phyloP scores from a whole-genome alignment of 345 rosid genomes.

The Bruguiera sexangula region DNA sequence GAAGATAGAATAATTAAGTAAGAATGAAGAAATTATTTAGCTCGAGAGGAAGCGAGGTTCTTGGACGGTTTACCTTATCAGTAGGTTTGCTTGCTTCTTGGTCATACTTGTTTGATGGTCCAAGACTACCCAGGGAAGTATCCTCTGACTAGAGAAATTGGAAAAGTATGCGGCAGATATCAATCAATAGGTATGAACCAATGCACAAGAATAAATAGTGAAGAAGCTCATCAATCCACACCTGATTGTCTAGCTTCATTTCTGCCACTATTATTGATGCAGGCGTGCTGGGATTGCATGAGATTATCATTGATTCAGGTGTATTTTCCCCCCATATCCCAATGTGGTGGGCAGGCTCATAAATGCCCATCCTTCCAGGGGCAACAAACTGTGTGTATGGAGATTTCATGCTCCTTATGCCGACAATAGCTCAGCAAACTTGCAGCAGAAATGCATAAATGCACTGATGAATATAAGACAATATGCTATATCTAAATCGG shows the following conservation, averaged over 20 bases:
- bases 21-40: not conserved
- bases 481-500: conserved; percentile 1
- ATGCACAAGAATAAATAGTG: conserved; percentile 8
- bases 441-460: conserved; percentile 12
- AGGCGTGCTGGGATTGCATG: conserved; percentile 17
- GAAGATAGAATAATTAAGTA: not conserved
- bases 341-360: conserved; percentile 67
- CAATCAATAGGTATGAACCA: conserved; percentile 4
- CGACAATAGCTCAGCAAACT: conserved; percentile 28
- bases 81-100: conserved; percentile 73
- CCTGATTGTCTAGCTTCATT: conserved; percentile 65
- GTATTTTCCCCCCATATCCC: conserved; percentile 77
- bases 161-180: conserved; percentile 19
- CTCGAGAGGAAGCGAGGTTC: not conserved
- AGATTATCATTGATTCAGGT: conserved; percentile 38
- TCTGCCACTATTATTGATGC: conserved; percentile 37
- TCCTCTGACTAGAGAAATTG: conserved; percentile 68
- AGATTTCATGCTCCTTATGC: conserved; percentile 64
- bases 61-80: conserved; percentile 54
- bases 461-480: not conserved
- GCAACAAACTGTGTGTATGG: conserved; percentile 70
- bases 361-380: conserved; percentile 61
- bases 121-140: conserved; percentile 62
- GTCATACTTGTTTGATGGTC: conserved; percentile 57
- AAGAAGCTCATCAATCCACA: conserved; percentile 22